phyloP scores from a whole-genome alignment of 2,329 filamentous ascomycete species.

The Talaromyces marneffei region DNA sequence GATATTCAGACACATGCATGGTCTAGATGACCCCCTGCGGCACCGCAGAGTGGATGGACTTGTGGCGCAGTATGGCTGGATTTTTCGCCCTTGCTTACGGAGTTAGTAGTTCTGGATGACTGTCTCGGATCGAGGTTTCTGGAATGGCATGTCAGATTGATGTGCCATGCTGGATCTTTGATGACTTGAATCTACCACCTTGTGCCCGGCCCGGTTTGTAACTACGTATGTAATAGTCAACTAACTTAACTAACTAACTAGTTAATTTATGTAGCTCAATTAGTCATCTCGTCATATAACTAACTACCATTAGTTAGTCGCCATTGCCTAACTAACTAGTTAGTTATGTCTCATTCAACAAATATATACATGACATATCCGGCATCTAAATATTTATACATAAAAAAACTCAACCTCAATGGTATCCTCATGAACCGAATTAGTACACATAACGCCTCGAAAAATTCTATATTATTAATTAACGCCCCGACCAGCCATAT shows the following conservation, averaged over 20 bases:
- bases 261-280: neutral
- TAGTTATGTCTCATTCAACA: neutral
- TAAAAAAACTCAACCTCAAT: no score
- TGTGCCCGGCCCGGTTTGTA: no score
- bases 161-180: neutral
- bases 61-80: neutral
- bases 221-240: no score
- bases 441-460: neutral
- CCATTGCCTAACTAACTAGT: no score
- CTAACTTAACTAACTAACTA: no score
- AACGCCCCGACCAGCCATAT: neutral
- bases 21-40: neutral
- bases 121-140: neutral
- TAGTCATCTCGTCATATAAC: neutral
- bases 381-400: neutral
- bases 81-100: neutral
- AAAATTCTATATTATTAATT: neutral
- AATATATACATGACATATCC: constrained; percentile 2
- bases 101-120: neutral
- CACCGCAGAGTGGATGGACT: neutral
- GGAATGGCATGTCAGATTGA: neutral
- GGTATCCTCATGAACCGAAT: neutral
- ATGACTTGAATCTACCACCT: neutral
- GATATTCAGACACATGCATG: neutral
- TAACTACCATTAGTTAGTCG: neutral